phyloP scores from a whole-genome alignment of 2,329 filamentous ascomycete genomes.

The Chrysoporthe deuterocubensis region DNA sequence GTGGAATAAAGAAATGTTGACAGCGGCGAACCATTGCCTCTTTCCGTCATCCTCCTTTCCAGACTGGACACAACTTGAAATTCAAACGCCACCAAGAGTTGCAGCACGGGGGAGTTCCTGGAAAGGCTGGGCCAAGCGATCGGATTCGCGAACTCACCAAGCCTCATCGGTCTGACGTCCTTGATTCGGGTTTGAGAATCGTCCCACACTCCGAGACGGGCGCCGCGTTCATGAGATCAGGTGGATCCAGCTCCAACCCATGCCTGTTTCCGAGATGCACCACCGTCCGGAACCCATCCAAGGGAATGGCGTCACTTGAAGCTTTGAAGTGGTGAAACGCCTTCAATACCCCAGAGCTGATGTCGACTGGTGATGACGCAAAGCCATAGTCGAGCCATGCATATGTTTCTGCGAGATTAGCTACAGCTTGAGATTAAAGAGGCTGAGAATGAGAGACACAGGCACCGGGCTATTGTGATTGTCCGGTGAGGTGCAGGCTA shows the following conservation, averaged over 20 bases:
- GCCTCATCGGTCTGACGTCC: background rate
- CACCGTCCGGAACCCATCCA: background rate
- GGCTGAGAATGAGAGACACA: constrained; percentile 22
- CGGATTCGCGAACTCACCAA: background rate
- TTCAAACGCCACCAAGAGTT: background rate
- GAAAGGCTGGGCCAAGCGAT: background rate
- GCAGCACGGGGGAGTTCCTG: background rate
- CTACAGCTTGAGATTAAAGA: constrained; percentile 9
- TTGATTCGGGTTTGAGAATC: constrained; percentile 1
- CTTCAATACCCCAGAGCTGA: background rate
- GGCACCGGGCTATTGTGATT: constrained; percentile 22
- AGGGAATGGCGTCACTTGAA: background rate
- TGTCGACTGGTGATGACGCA: background rate
- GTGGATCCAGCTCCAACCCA: constrained; percentile 6
- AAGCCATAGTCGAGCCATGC: background rate
- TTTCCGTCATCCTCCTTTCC: background rate
- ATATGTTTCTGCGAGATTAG: background rate
- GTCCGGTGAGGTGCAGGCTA: constrained; percentile 20
- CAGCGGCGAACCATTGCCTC: background rate
- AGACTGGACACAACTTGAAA: background rate
- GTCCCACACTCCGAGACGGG: background rate
- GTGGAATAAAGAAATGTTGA: background rate
- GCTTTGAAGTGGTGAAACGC: background rate
- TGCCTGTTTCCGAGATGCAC: constrained; percentile 1
- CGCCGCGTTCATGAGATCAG: background rate